Evolutionary conservation across 768 basidiomycete species (phyloP), one percentile per base, ranked within the genome.

Genomic region (Agrocybe praecox): DNA sequence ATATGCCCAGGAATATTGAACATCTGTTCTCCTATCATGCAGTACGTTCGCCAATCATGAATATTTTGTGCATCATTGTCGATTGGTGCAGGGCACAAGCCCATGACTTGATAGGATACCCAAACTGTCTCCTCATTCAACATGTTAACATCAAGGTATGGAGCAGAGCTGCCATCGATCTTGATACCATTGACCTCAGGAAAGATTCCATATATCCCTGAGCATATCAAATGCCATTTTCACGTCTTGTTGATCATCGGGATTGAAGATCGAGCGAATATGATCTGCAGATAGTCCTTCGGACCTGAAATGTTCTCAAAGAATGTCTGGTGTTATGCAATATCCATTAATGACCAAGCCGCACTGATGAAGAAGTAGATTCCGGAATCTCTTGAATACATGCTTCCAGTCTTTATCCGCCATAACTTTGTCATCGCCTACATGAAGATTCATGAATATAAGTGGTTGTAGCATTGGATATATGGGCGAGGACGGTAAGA

Each of bases 331-430:
- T 0, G 49, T 49, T 21, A 67, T 65, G 10, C 26, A 14, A 24
- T 61, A 22, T 2, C 63, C 63, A 23, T 60, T 53, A 21, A 69
- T 12, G 1, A 56, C 40, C n/a, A 65, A 45, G 23, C 69, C 67
- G 18, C 52, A 44, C 9, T 23, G 15, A 15, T 62, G 61, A 48
- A 69, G 57, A 12, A 64, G 46, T 1, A 67, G 60, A 46, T 61
- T 62, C n/a, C 60, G 65, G 14, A 48, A n/a, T 0, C 58, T 54
- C 53, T 69, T 69, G 61, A 72, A 58, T 29, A 69, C 49, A 56
- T 74, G 62, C 61, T 70, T 69, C 58, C 52, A 59, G 59, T 69
- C 68, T 47, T 69, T 71, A 56, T 71, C 64, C 0, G 51, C 36
- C 0, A 69, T 72, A 7, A 71, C 42, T 32, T 72, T 66, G 43